phyloP scores from a whole-genome alignment of 2,329 filamentous ascomycete genomes.

The Sphaerulina populicola region DNA sequence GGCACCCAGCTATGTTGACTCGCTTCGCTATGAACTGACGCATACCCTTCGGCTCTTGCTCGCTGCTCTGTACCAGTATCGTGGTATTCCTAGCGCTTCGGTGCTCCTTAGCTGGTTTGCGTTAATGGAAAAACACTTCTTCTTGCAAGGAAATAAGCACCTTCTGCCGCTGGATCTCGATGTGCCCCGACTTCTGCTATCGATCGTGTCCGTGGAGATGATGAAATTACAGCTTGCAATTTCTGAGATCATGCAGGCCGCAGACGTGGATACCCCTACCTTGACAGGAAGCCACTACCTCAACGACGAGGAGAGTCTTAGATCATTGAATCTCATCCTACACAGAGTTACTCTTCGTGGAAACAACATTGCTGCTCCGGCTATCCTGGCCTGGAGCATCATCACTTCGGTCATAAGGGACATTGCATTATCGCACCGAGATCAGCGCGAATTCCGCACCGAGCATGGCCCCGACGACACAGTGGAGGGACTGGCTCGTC shows the following conservation, averaged over 20 bases:
- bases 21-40: constrained; percentile 59
- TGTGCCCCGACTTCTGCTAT: constrained; percentile 61
- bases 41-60: constrained; percentile 50
- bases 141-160: constrained; percentile 53
- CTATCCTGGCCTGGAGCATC: constrained; percentile 73
- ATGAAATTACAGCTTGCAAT: constrained; percentile 59
- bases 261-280: constrained; percentile 11
- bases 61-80: constrained; percentile 40
- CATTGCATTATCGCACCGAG: constrained; percentile 29
- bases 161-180: constrained; percentile 33
- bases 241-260: constrained; percentile 39
- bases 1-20: constrained; percentile 52
- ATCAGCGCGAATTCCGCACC: constrained; percentile 11
- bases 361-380: constrained; percentile 59
- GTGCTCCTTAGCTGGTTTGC: constrained; percentile 64
- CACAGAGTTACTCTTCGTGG: constrained; percentile 50
- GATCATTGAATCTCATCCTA: constrained; percentile 64
- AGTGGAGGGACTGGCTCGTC: constrained; percentile 9
- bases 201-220: constrained; percentile 62
- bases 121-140: constrained; percentile 59
- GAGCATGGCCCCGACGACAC: constrained; percentile 30
- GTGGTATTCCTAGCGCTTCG: constrained; percentile 28
- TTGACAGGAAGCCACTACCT: constrained; percentile 47
- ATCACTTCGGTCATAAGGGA: constrained; percentile 60
- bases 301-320: constrained; percentile 59